These are phyloP conservation scores for Cadophora malorum DNA, from an alignment of 2,329 filamentous ascomycete genomes.

Conservation along the genomic window DNA sequence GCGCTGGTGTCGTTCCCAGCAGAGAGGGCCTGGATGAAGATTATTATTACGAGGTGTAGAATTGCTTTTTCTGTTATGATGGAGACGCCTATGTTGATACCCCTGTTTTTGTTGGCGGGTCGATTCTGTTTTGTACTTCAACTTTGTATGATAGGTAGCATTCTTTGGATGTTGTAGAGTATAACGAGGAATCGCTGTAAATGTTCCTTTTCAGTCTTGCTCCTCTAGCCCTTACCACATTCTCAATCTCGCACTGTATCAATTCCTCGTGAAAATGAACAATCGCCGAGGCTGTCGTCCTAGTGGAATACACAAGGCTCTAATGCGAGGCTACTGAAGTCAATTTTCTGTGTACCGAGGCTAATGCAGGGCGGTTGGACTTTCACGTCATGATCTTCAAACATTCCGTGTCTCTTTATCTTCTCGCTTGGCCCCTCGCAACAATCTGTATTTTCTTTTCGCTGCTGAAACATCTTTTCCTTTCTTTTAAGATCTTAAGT, in stretches of 20 bases:
- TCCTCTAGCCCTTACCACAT: neutral
- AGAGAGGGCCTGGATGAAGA: constrained; percentile 88
- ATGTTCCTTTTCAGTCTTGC: neutral
- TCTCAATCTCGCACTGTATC: neutral
- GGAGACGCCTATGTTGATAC: constrained; percentile 24
- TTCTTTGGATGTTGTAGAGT: neutral
- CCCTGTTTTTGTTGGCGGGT: constrained; percentile 22
- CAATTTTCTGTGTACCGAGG: constrained; percentile 7
- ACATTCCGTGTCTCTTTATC: neutral
- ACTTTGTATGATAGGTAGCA: constrained; percentile 13
- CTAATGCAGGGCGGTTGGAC: constrained; percentile 4
- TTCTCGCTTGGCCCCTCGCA: neutral
- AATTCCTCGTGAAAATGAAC: neutral
- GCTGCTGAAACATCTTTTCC: neutral
- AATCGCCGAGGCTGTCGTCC: neutral
- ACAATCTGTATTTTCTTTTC: neutral
- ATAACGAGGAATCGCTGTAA: neutral
- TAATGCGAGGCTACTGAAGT: constrained; percentile 20
- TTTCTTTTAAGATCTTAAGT: neutral
- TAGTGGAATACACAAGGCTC: neutral
- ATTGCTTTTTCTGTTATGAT: constrained; percentile 17
- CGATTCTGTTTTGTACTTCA: neutral
- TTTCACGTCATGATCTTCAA: constrained; percentile 1
- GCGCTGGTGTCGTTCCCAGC: constrained; percentile 75
- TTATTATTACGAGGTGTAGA: constrained; percentile 75